Evolutionary conservation across 2,329 filamentous ascomycete genomes (phyloP).

Genomic region (Diplodia mutila): DNA sequence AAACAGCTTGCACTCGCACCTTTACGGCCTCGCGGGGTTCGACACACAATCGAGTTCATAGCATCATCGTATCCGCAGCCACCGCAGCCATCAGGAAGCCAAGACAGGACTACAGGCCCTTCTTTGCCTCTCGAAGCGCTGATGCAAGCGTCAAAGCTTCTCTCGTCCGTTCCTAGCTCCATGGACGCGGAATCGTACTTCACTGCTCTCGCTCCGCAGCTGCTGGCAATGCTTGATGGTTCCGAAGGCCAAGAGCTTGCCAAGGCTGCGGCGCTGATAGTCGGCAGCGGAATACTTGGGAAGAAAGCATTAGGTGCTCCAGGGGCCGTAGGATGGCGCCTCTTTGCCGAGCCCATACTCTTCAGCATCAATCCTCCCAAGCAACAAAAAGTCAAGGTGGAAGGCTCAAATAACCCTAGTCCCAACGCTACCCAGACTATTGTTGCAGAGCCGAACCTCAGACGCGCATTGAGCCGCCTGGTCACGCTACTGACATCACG

Average conservation of each 20-base stretch:
- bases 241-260: slow-evolving; percentile 60
- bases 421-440: slow-evolving; percentile 35
- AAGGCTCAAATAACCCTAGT: slow-evolving; percentile 13
- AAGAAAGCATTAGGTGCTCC: slow-evolving; percentile 67
- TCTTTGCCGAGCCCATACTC: slow-evolving; percentile 64
- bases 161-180: slow-evolving; percentile 62
- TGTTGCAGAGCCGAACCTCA: slow-evolving; percentile 54
- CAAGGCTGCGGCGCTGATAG: slow-evolving; percentile 64
- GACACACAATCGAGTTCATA: slow-evolving; percentile 71
- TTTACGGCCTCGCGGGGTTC: slow-evolving; percentile 65
- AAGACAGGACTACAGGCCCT: slow-evolving; percentile 55
- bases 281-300: slow-evolving; percentile 69
- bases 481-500: slow-evolving; percentile 63
- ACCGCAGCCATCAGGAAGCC: slow-evolving; percentile 16
- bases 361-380: slow-evolving; percentile 50
- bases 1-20: slow-evolving; percentile 64
- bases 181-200: slow-evolving; percentile 65
- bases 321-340: slow-evolving; percentile 63
- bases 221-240: slow-evolving; percentile 66
- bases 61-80: slow-evolving; percentile 66
- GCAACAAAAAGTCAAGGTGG: neutral
- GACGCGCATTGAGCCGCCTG: slow-evolving; percentile 59
- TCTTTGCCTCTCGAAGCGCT: slow-evolving; percentile 71
- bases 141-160: slow-evolving; percentile 63
- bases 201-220: slow-evolving; percentile 61